phyloP scores from a whole-genome alignment of 1,284 basidiomycete genomes.

The Cutaneotrichosporon sp. region DNA sequence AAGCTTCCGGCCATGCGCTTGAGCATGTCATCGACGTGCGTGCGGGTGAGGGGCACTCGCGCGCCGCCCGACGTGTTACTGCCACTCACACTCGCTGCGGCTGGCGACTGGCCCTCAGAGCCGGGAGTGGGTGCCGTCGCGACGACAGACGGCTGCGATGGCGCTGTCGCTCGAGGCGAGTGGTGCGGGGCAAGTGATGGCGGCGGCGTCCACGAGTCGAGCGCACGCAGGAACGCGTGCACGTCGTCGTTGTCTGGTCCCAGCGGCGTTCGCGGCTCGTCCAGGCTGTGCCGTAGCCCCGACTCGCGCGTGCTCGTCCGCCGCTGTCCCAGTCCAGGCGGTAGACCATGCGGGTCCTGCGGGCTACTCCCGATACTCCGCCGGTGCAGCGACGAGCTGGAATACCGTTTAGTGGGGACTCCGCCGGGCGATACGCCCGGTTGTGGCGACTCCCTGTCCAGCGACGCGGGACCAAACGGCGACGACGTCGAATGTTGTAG shows the following conservation, averaged over 20 bases:
- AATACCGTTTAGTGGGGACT: slow-evolving; percentile 33
- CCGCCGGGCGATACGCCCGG: neutral
- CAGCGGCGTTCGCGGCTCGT: slow-evolving; percentile 14
- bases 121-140: neutral
- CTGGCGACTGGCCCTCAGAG: neutral
- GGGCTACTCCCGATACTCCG: slow-evolving; percentile 19
- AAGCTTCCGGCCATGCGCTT: slow-evolving; percentile 39
- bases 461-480: slow-evolving; percentile 36
- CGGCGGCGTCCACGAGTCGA: slow-evolving; percentile 42
- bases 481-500: slow-evolving; percentile 23
- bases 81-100: neutral
- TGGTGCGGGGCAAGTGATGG: slow-evolving; percentile 12
- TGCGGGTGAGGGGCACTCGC: slow-evolving; percentile 37
- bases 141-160: neutral
- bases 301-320: slow-evolving; percentile 32
- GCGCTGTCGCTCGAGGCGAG: neutral
- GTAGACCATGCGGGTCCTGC: neutral
- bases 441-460: slow-evolving; percentile 24
- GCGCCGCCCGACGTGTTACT: slow-evolving; percentile 1
- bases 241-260: slow-evolving; percentile 42
- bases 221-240: slow-evolving; percentile 43
- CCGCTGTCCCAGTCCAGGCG: slow-evolving; percentile 10
- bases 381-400: slow-evolving; percentile 34
- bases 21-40: slow-evolving; percentile 42
- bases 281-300: slow-evolving; percentile 32